Conservation (phyloP, 2,329 filamentous ascomycete species). For the Aspergillus pseudonomiae region DNA sequence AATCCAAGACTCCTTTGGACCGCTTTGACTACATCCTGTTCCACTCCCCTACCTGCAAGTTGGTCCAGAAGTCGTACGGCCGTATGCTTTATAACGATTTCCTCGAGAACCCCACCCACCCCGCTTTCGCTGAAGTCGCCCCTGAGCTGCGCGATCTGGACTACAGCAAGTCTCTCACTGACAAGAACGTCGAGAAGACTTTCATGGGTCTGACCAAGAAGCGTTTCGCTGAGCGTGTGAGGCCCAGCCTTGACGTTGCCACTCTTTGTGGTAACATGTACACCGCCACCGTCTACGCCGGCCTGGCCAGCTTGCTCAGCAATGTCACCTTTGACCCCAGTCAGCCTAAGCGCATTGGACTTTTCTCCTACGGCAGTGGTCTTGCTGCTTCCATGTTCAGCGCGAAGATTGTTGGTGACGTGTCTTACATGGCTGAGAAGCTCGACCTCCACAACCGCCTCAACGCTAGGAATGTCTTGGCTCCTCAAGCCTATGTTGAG, state of each 20-base stretch:
- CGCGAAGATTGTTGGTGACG: conserved; percentile 66
- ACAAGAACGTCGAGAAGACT: conserved; percentile 83
- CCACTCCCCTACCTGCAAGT: conserved; percentile 85
- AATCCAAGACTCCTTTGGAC: conserved; percentile 67
- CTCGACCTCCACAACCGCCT: conserved; percentile 72
- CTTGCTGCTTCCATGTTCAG: conserved; percentile 76
- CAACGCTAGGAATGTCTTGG: conserved; percentile 65
- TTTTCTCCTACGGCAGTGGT: conserved; percentile 81
- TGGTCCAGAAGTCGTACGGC: conserved; percentile 82
- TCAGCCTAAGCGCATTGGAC: conserved; percentile 71
- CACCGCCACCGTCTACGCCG: conserved; percentile 62
- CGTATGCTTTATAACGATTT: conserved; percentile 86
- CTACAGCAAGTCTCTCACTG: conserved; percentile 76
- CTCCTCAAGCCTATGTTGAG: conserved; percentile 73
- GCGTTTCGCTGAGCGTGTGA: conserved; percentile 76
- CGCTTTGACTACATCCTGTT: conserved; percentile 83
- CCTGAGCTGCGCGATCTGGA: conserved; percentile 76
- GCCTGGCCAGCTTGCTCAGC: conserved; percentile 62
- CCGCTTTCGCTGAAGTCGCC: conserved; percentile 73
- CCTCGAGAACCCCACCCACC: conserved; percentile 67
- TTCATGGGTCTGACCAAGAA: conserved; percentile 86
- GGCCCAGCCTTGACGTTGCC: conserved; percentile 72
- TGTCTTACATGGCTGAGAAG: conserved; percentile 67
- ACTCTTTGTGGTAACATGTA: conserved; percentile 74
- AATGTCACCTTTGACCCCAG: conserved; percentile 65